A percentile compares a stretch with the other conserved stretches of the same genome.
These are phyloP conservation scores for Petrea volubilis DNA, from an alignment of 257 asterid species.

Conservation along the genomic window DNA sequence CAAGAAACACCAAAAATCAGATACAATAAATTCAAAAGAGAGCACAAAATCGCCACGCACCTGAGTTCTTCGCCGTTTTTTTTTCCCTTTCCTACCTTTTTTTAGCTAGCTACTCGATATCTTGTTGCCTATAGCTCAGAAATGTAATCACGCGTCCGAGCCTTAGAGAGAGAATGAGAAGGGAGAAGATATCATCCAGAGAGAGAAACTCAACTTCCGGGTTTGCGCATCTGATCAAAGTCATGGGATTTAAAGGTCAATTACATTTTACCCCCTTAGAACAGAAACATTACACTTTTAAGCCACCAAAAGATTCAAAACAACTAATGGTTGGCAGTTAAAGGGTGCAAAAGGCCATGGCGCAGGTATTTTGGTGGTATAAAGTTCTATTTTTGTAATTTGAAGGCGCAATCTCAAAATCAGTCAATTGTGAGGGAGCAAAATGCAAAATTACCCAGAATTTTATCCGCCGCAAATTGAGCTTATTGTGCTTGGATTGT, in stretches of 20 bases:
- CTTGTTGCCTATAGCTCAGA: not conserved
- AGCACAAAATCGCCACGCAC: conserved; percentile 18
- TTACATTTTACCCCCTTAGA: no score
- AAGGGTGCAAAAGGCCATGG: no score
- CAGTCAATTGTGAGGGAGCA: no score
- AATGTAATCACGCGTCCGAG: conserved; percentile 1
- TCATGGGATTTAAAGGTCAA: no score
- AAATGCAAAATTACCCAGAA: no score
- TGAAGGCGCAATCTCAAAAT: no score
- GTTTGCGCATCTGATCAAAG: no score
- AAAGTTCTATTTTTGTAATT: no score
- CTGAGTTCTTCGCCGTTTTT: conserved; percentile 23
- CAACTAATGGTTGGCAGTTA: no score
- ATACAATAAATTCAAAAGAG: not conserved
- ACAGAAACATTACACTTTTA: no score
- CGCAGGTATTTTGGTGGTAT: no score
- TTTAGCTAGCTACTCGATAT: not conserved
- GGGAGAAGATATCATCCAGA: conserved; percentile 1
- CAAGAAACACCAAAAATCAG: not conserved
- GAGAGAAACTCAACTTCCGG: not conserved
- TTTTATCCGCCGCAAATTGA: conserved; percentile 4
- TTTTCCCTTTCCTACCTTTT: not conserved
- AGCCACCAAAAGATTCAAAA: no score
- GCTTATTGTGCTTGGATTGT: conserved; percentile 8
- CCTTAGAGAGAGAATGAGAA: not conserved